These are phyloP conservation scores for Diaporthe velutina DNA, from an alignment of 2,329 filamentous ascomycete species.

Conservation along the genomic window DNA sequence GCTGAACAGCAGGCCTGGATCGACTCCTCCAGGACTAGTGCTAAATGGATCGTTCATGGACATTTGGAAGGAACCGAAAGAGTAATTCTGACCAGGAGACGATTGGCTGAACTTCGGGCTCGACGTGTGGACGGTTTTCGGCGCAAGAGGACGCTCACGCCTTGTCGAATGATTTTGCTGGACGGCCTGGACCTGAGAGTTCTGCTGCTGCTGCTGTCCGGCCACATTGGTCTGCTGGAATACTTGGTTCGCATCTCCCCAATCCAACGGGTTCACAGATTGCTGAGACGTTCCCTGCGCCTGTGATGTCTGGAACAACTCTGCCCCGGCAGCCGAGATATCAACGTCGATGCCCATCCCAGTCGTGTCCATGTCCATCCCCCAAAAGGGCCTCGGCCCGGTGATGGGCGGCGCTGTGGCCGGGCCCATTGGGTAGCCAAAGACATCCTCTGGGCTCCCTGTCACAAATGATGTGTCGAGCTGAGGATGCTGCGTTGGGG, in stretches of 20 bases:
- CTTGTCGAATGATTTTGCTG: constrained; percentile 49
- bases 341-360: constrained; percentile 46
- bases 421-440: constrained; percentile 70
- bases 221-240: constrained; percentile 62
- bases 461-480: constrained; percentile 59
- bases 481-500: constrained; percentile 62
- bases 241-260: constrained; percentile 67
- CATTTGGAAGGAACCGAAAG: constrained; percentile 57
- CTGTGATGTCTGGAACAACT: constrained; percentile 57
- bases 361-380: constrained; percentile 65
- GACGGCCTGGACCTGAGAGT: constrained; percentile 41
- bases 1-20: constrained; percentile 71
- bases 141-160: constrained; percentile 62
- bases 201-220: constrained; percentile 44
- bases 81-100: constrained; percentile 45
- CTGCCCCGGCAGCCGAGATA: constrained; percentile 60
- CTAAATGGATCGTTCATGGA: constrained; percentile 66
- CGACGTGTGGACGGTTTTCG: constrained; percentile 57
- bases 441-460: constrained; percentile 64
- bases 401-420: constrained; percentile 60
- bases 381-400: constrained; percentile 66
- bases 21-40: constrained; percentile 63
- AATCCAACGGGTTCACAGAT: constrained; percentile 67
- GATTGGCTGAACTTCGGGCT: constrained; percentile 49
- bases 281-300: constrained; percentile 52